Conservation (phyloP, 1,139 yeast species). For the Pneumocystis wakefieldiae region DNA sequence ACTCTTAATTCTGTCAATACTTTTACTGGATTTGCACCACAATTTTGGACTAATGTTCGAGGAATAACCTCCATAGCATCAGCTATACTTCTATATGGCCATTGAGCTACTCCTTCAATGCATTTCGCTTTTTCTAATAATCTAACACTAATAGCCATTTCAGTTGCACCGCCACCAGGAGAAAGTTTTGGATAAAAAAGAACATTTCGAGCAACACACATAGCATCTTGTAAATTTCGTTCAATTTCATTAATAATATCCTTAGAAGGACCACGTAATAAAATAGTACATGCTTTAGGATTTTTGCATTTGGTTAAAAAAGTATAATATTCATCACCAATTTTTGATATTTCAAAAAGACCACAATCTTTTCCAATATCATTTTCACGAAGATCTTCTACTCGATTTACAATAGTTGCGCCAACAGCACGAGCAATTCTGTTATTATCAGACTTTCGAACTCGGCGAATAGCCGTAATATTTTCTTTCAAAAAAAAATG, state of each 20-base stretch:
- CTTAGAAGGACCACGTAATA: constrained; percentile 91
- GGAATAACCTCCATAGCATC: constrained; percentile 98
- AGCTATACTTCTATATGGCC: constrained; percentile 98
- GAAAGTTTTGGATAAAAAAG: constrained; percentile 85
- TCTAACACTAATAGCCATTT: constrained; percentile 90
- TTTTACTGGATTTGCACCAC: constrained; percentile 93
- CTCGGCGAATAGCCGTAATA: constrained; percentile 84
- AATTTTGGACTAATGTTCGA: constrained; percentile 88
- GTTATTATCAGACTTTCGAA: constrained; percentile 87
- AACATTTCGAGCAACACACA: constrained; percentile 94
- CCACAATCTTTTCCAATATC: constrained; percentile 88
- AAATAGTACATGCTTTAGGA: constrained; percentile 86
- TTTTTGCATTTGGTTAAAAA: constrained; percentile 64
- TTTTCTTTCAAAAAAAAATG: constrained; percentile 90
- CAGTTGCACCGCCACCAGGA: constrained; percentile 99
- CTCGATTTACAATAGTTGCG: constrained; percentile 89
- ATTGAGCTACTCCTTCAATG: constrained; percentile 89
- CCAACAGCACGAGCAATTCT: constrained; percentile 96
- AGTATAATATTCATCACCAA: constrained; percentile 95
- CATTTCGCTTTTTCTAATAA: constrained; percentile 81
- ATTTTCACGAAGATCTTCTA: constrained; percentile 80
- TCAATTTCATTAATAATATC: constrained; percentile 93
- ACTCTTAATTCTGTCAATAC: constrained; percentile 37
- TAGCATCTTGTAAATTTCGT: constrained; percentile 93
- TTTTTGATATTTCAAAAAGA: constrained; percentile 76